phyloP scores from a whole-genome alignment of 2,329 filamentous ascomycete species.

The Epichloe scottii region DNA sequence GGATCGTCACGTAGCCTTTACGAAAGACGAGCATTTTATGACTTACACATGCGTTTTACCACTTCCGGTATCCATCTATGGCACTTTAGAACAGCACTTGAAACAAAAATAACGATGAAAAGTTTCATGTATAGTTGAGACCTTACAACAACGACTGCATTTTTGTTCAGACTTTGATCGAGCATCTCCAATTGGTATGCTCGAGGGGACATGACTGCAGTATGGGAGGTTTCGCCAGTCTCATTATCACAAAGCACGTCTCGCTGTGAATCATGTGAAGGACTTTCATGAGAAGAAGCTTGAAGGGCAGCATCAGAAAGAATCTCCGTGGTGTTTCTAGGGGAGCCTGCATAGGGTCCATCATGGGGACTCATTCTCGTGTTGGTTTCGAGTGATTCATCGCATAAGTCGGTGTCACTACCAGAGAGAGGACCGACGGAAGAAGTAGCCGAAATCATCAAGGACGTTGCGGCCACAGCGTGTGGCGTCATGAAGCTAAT shows the following conservation, averaged over 20 bases:
- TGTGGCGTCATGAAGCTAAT: background rate
- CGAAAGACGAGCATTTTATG: background rate
- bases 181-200: constrained; percentile 70
- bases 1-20: background rate
- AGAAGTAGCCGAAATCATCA: constrained; percentile 5
- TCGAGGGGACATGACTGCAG: constrained; percentile 30
- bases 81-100: background rate
- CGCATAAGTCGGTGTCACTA: constrained; percentile 6
- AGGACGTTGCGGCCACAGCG: background rate
- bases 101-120: background rate
- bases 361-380: constrained; percentile 1
- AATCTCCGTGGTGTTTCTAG: constrained; percentile 10
- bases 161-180: constrained; percentile 51
- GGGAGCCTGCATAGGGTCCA: background rate
- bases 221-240: background rate
- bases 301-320: constrained; percentile 7
- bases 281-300: constrained; percentile 1
- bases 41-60: constrained; percentile 67
- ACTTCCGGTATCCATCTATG: constrained; percentile 69
- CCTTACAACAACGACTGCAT: constrained; percentile 58
- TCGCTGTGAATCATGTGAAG: background rate
- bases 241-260: constrained; percentile 1
- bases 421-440: background rate
- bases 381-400: constrained; percentile 1
- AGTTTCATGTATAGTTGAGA: background rate